Percentiles rank a stretch among this genome's conserved stretches.
Evolutionary conservation across 192 early-diverging fungal species (phyloP).

Genomic region (Entomortierella chlamydospora): DNA sequence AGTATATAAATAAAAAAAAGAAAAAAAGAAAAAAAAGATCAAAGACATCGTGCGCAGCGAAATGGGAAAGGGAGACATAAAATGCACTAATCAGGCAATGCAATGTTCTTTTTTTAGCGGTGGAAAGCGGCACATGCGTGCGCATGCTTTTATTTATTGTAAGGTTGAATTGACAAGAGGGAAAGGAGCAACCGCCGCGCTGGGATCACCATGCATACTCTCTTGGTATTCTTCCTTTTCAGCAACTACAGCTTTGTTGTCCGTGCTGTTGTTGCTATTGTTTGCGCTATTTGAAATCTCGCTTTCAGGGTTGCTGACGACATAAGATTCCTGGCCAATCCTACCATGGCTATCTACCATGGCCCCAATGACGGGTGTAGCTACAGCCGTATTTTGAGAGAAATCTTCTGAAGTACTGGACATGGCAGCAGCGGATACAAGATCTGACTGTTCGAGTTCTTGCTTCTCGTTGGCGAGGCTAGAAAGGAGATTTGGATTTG

Average conservation of each 20-base stretch:
- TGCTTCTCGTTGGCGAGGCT: not conserved
- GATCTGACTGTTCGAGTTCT: not conserved
- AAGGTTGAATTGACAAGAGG: not conserved
- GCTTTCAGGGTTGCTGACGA: not conserved
- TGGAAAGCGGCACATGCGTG: not conserved
- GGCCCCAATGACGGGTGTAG: not conserved
- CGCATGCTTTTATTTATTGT: not conserved
- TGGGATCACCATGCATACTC: not conserved
- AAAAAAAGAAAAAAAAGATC: too few relatives aligned
- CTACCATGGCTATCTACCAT: not conserved
- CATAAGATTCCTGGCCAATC: not conserved
- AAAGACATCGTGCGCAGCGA: too few relatives aligned
- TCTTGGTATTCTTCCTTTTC: slow-evolving; percentile 6
- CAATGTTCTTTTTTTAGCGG: not conserved
- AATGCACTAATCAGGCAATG: not conserved
- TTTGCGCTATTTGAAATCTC: not conserved
- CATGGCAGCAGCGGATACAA: not conserved
- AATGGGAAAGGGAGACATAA: too few relatives aligned
- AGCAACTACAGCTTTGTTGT: too few relatives aligned
- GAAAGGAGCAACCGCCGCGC: not conserved
- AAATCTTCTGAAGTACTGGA: slow-evolving; percentile 1
- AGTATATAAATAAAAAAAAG: too few relatives aligned
- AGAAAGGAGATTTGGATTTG: too few relatives aligned
- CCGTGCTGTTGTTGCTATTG: not conserved
- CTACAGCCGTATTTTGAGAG: not conserved